These are phyloP conservation scores for Yarrowia sp. DNA, from an alignment of 805 yeast species.

Conservation along the genomic window DNA sequence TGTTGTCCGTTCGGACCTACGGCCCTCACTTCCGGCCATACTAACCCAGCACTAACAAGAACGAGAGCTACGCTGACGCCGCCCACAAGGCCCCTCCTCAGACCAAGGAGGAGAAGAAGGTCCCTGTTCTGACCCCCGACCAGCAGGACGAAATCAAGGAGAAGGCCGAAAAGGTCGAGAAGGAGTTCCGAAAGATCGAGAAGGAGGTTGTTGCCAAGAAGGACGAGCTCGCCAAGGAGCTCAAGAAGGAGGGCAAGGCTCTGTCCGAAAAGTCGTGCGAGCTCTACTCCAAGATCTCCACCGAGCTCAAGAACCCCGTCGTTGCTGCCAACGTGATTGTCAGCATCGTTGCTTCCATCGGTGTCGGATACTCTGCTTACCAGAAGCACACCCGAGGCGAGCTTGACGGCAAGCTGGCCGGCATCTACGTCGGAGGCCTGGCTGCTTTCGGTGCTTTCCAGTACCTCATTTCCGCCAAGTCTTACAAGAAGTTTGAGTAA, in stretches of 20 bases:
- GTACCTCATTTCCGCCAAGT: slow-evolving; percentile 8
- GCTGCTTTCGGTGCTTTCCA: slow-evolving; percentile 25
- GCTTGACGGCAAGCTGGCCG: slow-evolving; percentile 23
- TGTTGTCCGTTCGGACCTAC: too few relatives aligned
- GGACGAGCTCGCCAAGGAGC: slow-evolving; percentile 33
- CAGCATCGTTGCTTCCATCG: slow-evolving; percentile 28
- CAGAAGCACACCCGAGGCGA: slow-evolving; percentile 22
- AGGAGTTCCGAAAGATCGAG: slow-evolving; percentile 30
- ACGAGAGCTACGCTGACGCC: slow-evolving; percentile 26
- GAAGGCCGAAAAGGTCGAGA: slow-evolving; percentile 24
- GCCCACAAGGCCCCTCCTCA: slow-evolving; percentile 25
- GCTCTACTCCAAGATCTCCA: slow-evolving; percentile 17
- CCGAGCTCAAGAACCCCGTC: slow-evolving; percentile 31
- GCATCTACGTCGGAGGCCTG: slow-evolving; percentile 22
- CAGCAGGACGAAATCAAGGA: slow-evolving; percentile 18
- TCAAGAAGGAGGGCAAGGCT: slow-evolving; percentile 33
- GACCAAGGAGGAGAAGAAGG: slow-evolving; percentile 22
- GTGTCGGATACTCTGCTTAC: slow-evolving; percentile 23
- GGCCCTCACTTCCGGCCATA: not conserved
- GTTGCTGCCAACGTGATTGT: slow-evolving; percentile 29
- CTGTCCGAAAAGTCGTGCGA: slow-evolving; percentile 17
- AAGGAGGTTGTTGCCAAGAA: slow-evolving; percentile 34
- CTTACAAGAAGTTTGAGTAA: slow-evolving; percentile 23
- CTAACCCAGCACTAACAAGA: slow-evolving; percentile 20
- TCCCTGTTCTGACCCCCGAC: slow-evolving; percentile 8